These are phyloP conservation scores for Zygoascus meyerae DNA, from an alignment of 1,139 yeast species.

Conservation along the genomic window DNA sequence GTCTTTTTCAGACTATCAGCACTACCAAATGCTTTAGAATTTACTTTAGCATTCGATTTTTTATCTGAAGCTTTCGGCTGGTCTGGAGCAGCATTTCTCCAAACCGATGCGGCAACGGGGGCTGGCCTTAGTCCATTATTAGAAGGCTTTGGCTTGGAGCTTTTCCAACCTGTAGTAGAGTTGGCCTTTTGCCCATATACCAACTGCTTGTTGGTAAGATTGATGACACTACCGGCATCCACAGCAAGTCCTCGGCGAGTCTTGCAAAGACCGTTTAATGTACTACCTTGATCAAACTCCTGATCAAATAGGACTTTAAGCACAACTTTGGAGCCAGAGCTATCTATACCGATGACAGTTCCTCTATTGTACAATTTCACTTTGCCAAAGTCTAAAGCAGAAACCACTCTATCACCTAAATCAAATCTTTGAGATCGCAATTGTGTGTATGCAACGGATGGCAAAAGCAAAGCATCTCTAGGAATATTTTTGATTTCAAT, in stretches of 20 bases:
- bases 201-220: conserved; percentile 66
- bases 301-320: conserved; percentile 78
- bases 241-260: conserved; percentile 80
- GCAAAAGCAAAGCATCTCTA: conserved; percentile 72
- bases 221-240: conserved; percentile 77
- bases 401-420: conserved; percentile 85
- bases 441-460: conserved; percentile 64
- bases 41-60: neutral
- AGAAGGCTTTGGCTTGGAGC: neutral
- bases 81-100: conserved; percentile 7
- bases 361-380: conserved; percentile 87
- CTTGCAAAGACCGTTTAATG: conserved; percentile 66
- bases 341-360: conserved; percentile 76
- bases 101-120: conserved; percentile 6
- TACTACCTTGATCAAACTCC: conserved; percentile 77
- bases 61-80: conserved; percentile 1
- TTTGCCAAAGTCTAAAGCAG: conserved; percentile 81
- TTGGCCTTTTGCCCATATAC: conserved; percentile 37
- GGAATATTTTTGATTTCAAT: conserved; percentile 75
- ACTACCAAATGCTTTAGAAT: conserved; percentile 1
- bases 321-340: conserved; percentile 49
- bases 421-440: conserved; percentile 71
- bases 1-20: neutral
- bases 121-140: conserved; percentile 1
- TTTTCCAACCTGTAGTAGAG: neutral